phyloP scores from a whole-genome alignment of 768 basidiomycete species.

The Termitomyces sp. region DNA sequence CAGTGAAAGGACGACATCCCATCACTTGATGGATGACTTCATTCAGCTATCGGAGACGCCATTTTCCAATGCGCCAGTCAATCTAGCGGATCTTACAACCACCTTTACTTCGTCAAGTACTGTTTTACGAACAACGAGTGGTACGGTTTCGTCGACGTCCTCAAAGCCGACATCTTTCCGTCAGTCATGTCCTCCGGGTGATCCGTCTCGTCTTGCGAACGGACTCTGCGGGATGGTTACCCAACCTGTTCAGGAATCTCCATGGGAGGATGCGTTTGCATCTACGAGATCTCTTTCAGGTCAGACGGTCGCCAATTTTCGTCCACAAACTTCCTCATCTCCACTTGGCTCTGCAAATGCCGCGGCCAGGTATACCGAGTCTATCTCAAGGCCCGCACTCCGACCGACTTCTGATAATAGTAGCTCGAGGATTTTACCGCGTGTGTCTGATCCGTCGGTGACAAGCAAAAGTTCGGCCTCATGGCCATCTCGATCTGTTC shows the following conservation, averaged over 20 bases:
- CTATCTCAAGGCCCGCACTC: background rate
- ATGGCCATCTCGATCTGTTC: background rate
- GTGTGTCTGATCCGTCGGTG: background rate
- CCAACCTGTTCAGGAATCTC: background rate
- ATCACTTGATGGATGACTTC: conserved; percentile 16
- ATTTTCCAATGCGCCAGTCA: conserved; percentile 10
- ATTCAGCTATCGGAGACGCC: background rate
- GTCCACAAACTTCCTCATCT: background rate
- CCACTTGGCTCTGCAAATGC: background rate
- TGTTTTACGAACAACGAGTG: conserved; percentile 2
- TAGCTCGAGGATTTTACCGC: background rate
- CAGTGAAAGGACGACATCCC: conserved; percentile 27
- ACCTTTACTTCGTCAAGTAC: conserved; percentile 9
- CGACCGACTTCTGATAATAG: background rate
- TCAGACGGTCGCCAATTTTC: background rate
- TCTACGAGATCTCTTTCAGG: background rate
- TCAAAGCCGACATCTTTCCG: background rate
- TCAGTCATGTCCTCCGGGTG: background rate
- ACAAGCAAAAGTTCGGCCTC: background rate
- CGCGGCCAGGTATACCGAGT: background rate
- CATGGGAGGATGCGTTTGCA: background rate
- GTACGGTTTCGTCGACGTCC: background rate
- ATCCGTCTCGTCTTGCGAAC: background rate
- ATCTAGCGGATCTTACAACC: background rate
- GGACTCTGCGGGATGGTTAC: no score